Base-by-base conservation (phyloP, 73 alveolate genomes). In the Uronychia setigera region DNA sequence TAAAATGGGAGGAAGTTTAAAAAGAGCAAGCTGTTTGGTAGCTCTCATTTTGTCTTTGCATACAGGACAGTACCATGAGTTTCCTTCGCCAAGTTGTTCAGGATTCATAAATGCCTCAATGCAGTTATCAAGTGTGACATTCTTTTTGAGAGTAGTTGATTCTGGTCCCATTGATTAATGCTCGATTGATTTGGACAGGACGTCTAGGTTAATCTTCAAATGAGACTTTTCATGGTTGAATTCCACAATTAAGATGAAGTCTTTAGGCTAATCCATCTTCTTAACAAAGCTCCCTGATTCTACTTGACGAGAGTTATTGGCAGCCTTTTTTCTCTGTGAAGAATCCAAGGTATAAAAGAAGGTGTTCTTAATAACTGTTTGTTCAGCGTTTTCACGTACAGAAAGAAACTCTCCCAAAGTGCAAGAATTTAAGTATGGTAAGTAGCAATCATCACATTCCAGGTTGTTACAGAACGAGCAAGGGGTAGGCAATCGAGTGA, bases 1-100 rank as follows among this genome's bases (percentile, higher is more conserved):
- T 80, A 93, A 74, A 26, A 93, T 87, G 78, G 93, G 93, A 34
- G 97, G 97, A 0, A 92, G 89, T 31, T 93, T 86, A 60, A 86
- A 93, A 29, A 93, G 84, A 77, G 88, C 93, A 31, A 93, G 84
- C 86, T 90, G 84, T 77, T 93, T 93, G 33, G 82, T 89, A 28
- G 97, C 97, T 82, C 88, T 88, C 86, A 88, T 93, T 76, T 90
- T 90, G 58, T 75, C 78, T 91, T 88, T 90, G 84, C 97, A 93
- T 58, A 80, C 85, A 67, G 92, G 86, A 57, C 97, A 93, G 82
- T 79, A 93, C 97, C 97, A 93, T 1, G 94, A 79, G 88, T 93
- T 93, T 32, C 84, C 89, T 60, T 86, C 78, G 78, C 89, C 92
- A 58, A 93, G 88, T 91, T 93, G 88, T 85, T 93, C 97, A 31